phyloP scores from a whole-genome alignment of 768 basidiomycete species.

The Mycena leptocephala region DNA sequence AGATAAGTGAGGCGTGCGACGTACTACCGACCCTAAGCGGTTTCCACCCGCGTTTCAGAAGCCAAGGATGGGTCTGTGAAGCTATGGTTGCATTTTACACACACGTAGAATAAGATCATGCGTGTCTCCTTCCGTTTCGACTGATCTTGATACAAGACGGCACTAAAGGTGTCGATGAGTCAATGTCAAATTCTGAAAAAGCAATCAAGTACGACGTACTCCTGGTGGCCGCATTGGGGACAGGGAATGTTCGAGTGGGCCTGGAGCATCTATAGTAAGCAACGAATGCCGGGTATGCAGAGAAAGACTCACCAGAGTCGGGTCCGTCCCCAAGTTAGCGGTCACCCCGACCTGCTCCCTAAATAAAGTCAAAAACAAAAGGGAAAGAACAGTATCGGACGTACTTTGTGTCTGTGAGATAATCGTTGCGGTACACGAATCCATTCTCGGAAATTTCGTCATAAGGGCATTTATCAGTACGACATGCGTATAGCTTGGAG shows the following conservation, averaged over 20 bases:
- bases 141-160: constrained; percentile 97
- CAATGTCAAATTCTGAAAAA: background rate
- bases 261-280: constrained; percentile 51
- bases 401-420: constrained; percentile 94
- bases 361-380: background rate
- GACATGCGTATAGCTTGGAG: constrained; percentile 92
- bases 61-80: constrained; percentile 81
- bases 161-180: constrained; percentile 60
- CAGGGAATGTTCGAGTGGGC: constrained; percentile 90
- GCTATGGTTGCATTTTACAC: constrained; percentile 84
- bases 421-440: constrained; percentile 94
- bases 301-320: constrained; percentile 78
- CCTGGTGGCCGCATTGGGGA: constrained; percentile 86
- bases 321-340: constrained; percentile 89
- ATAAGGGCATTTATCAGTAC: constrained; percentile 91
- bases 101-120: constrained; percentile 95
- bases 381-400: constrained; percentile 28
- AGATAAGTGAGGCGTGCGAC: background rate
- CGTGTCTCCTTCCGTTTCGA: constrained; percentile 96
- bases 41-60: constrained; percentile 50
- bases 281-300: background rate
- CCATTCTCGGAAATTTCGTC: constrained; percentile 90
- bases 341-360: constrained; percentile 97
- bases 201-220: constrained; percentile 65
- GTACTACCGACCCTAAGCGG: background rate